A percentile compares a stretch with the other conserved stretches of the same genome.
These are phyloP conservation scores for Escallonia herrerae DNA, from an alignment of 129 eudicot species.

Conservation along the genomic window DNA sequence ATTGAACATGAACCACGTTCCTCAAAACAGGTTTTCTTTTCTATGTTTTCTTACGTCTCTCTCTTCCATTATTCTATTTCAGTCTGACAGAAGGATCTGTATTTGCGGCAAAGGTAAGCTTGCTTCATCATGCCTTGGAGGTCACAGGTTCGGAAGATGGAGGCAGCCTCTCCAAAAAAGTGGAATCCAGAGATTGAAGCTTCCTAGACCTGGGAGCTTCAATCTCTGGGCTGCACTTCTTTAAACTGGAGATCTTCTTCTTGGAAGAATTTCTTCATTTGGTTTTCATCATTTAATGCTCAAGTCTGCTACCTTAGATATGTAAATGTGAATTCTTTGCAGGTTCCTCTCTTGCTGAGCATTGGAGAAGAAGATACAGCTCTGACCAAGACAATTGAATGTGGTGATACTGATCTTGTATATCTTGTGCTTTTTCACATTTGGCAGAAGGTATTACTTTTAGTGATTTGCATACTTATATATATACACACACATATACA, in stretches of 20 bases:
- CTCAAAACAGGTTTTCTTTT: conserved; percentile 70
- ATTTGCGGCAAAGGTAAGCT: too few species aligned
- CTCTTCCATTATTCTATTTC: not conserved
- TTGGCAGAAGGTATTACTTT: conserved; percentile 72
- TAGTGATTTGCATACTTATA: not conserved
- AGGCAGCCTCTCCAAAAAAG: too few species aligned
- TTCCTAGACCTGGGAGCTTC: not conserved
- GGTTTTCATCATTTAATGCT: not conserved
- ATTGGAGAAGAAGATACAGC: conserved; percentile 97
- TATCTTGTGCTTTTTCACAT: conserved; percentile 91
- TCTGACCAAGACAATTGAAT: conserved; percentile 77
- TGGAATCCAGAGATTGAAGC: too few species aligned
- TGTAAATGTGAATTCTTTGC: conserved; percentile 15
- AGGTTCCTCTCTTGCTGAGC: conserved; percentile 92
- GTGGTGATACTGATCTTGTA: conserved; percentile 97
- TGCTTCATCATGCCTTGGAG: too few species aligned
- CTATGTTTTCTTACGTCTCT: not conserved
- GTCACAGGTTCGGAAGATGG: too few species aligned
- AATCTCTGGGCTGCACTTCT: not conserved
- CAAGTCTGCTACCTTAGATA: not conserved
- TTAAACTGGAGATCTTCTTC: not conserved
- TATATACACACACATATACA: not conserved
- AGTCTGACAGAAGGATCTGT: too few species aligned
- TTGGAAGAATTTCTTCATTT: not conserved
- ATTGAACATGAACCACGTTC: conserved; percentile 97